Evolutionary conservation across 139 green algal species (phyloP).

Genomic region (Volvox reticuliferus): DNA sequence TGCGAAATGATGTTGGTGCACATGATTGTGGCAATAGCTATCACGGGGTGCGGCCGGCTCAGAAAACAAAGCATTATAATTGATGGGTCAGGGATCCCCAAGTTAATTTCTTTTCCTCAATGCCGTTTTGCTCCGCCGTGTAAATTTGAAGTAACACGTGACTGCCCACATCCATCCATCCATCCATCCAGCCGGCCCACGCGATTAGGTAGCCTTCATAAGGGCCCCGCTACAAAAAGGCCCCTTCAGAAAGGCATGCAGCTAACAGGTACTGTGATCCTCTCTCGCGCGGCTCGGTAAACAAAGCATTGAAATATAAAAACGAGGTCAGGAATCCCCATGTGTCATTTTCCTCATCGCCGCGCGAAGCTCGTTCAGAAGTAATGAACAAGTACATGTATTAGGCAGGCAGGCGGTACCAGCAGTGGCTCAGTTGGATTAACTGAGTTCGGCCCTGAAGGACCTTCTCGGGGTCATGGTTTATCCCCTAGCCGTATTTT

Average conservation of each 20-base stretch:
- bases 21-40: background rate
- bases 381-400: too few species aligned
- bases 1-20: too few species aligned
- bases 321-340: background rate
- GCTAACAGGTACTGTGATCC: too few species aligned
- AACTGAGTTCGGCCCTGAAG: background rate
- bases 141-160: too few species aligned
- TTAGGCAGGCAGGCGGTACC: background rate
- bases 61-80: slow-evolving; percentile 39
- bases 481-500: background rate
- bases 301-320: slow-evolving; percentile 32
- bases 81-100: slow-evolving; percentile 18
- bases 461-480: background rate
- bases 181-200: too few species aligned
- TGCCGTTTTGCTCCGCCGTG: background rate
- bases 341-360: background rate
- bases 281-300: slow-evolving; percentile 6
- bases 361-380: background rate
- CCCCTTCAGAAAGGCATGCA: too few species aligned
- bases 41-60: background rate
- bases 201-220: too few species aligned
- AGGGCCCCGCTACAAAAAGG: too few species aligned
- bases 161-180: too few species aligned
- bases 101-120: background rate
- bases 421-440: slow-evolving; percentile 26